These are phyloP conservation scores for Paramecium pentaurelia DNA, from an alignment of 73 alveolate genomes.

Conservation along the genomic window DNA sequence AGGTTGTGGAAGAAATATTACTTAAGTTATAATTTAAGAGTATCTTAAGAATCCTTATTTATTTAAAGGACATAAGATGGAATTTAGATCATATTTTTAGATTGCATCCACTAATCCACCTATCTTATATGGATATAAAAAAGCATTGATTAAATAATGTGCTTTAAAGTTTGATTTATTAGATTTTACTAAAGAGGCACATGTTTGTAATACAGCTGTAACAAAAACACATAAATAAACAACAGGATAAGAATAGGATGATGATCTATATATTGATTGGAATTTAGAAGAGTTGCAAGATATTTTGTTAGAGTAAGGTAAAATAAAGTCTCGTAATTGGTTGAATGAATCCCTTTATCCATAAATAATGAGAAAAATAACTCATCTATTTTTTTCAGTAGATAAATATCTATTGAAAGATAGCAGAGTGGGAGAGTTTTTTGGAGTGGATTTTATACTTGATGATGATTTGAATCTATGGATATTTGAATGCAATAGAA, in stretches of 20 bases:
- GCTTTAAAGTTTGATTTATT: conserved; percentile 32
- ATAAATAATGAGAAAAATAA: conserved; percentile 13
- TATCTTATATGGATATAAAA: conserved; percentile 19
- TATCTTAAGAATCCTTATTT: conserved; percentile 35
- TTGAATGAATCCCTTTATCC: neutral
- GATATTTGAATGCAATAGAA: conserved; percentile 50
- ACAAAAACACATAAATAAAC: conserved; percentile 26
- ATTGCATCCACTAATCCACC: conserved; percentile 47
- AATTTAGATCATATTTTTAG: conserved; percentile 42
- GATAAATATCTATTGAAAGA: neutral
- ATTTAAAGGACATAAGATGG: conserved; percentile 42
- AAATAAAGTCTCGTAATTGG: neutral
- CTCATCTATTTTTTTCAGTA: conserved; percentile 29
- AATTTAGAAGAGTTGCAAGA: conserved; percentile 45
- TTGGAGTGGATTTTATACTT: conserved; percentile 43
- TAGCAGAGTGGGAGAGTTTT: conserved; percentile 41
- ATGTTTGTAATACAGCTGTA: conserved; percentile 44
- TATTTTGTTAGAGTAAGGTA: neutral
- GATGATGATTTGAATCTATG: conserved; percentile 32
- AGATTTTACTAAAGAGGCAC: conserved; percentile 39
- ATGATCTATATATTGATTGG: conserved; percentile 39
- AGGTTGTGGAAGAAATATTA: neutral
- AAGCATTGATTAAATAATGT: conserved; percentile 27
- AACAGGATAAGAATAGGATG: neutral
- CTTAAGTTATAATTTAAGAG: neutral